Base-by-base conservation (phyloP, 176 grass and related monocot species). In the Tuctoria greenei region DNA sequence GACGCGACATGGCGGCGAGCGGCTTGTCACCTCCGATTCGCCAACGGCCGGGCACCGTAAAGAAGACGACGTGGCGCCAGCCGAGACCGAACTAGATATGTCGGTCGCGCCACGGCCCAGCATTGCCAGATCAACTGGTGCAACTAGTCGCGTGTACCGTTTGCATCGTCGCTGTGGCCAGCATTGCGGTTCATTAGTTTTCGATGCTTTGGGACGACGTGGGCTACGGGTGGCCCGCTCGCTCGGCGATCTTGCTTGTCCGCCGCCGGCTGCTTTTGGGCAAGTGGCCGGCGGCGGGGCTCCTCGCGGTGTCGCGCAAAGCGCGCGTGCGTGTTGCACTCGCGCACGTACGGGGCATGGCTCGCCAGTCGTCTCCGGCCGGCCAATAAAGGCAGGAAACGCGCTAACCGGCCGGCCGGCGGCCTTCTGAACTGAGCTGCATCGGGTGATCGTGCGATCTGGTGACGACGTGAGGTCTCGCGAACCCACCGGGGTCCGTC, bases 1-100 rank as follows among this genome's bases (percentile, higher is more conserved):
- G 67, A 43, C 15, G 1, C 41, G 78, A 42, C 55, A 28, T 81
- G 78, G 66, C 77, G n/a, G n/a, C n/a, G n/a, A n/a, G n/a, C n/a
- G n/a, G n/a, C n/a, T n/a, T n/a, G n/a, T n/a, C n/a, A n/a, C n/a
- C n/a, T n/a, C n/a, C n/a, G n/a, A n/a, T n/a, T n/a, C n/a, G n/a
- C n/a, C n/a, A n/a, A n/a, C n/a, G n/a, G n/a, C n/a, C n/a, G n/a
- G n/a, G n/a, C n/a, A n/a, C n/a, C n/a, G n/a, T n/a, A n/a, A n/a
- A n/a, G n/a, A n/a, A n/a, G n/a, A n/a, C n/a, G n/a, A n/a, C n/a
- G n/a, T n/a, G n/a, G n/a, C n/a, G 77, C 40, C 66, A 80, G 38
- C 18, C 26, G 39, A 38, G 34, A 54, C 34, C 71, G 7, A n/a
- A 59, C 47, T 75, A 47, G 44, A 35, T 14, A n/a, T 15, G 1